phyloP scores from a whole-genome alignment of 1,139 yeast species.

The Debaryomyces robertsiae region DNA sequence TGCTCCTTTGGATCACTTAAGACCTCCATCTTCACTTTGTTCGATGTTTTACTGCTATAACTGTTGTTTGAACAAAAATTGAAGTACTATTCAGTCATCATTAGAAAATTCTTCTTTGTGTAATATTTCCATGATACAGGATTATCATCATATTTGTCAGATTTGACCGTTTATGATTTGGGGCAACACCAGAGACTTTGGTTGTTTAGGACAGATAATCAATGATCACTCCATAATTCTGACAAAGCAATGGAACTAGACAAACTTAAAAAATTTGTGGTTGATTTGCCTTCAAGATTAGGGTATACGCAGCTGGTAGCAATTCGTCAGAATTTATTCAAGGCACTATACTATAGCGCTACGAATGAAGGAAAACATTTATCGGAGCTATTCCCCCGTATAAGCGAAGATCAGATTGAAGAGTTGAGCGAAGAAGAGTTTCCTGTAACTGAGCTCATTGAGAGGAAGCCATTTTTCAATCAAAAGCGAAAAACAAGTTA shows the following conservation, averaged over 20 bases:
- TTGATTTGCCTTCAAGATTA: constrained; percentile 28
- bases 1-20: constrained; percentile 58
- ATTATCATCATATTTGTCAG: background rate
- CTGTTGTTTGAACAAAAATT: too few relatives aligned
- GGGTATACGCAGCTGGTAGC: constrained; percentile 18
- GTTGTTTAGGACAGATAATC: constrained; percentile 1
- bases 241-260: constrained; percentile 20
- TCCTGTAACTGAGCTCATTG: constrained; percentile 14
- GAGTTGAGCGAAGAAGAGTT: constrained; percentile 19
- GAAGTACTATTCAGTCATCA: background rate
- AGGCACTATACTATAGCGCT: constrained; percentile 34
- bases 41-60: background rate
- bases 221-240: constrained; percentile 1
- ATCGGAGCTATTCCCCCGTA: constrained; percentile 28
- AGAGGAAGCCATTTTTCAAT: constrained; percentile 18
- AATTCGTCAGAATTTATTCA: constrained; percentile 24
- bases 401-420: constrained; percentile 22
- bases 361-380: constrained; percentile 35
- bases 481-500: constrained; percentile 16
- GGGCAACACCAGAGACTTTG: background rate
- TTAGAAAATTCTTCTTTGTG: constrained; percentile 7
- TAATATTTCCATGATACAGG: background rate
- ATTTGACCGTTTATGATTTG: background rate
- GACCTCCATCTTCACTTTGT: constrained; percentile 21
- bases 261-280: constrained; percentile 29